Conservation (phyloP, 768 basidiomycete genomes). For the Rhizopogon salebrosus region DNA sequence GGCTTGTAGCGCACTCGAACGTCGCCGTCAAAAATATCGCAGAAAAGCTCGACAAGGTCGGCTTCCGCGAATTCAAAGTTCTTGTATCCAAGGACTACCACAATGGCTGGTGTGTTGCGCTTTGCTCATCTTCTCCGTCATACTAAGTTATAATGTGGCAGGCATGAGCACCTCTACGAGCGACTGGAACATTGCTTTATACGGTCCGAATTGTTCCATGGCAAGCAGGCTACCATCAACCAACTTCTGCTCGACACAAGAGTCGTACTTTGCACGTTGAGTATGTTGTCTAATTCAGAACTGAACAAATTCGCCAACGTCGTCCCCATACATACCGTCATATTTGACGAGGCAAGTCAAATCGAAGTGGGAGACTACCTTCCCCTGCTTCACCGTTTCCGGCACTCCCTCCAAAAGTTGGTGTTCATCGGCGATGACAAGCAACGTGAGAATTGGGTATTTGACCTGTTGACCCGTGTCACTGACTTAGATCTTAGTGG, state of each 20-base stretch:
- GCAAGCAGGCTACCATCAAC: conserved; percentile 9
- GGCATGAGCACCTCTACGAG: conserved; percentile 49
- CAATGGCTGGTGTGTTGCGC: conserved; percentile 34
- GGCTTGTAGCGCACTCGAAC: conserved; percentile 45
- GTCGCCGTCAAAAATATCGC: conserved; percentile 52
- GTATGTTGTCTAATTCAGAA: conserved; percentile 35
- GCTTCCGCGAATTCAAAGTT: conserved; percentile 31
- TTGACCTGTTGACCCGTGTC: not conserved
- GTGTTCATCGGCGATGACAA: conserved; percentile 37
- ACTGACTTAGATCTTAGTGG: conserved; percentile 40
- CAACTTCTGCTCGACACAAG: conserved; percentile 23
- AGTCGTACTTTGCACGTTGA: conserved; percentile 43
- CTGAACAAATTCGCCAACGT: conserved; percentile 13
- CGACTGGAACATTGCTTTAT: conserved; percentile 31
- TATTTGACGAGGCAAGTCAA: conserved; percentile 46
- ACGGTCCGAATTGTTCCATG: conserved; percentile 27
- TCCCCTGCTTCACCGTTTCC: conserved; percentile 26
- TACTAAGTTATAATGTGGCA: conserved; percentile 12
- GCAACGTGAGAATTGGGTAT: conserved; percentile 28
- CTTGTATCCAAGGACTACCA: conserved; percentile 45
- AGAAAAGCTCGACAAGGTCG: conserved; percentile 33
- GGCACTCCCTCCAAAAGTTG: conserved; percentile 22
- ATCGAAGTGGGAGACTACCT: conserved; percentile 38
- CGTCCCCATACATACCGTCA: conserved; percentile 31
- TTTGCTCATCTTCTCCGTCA: not conserved